Base-by-base conservation (phyloP, 2,329 filamentous ascomycete species). In the Teratosphaeria viscida region DNA sequence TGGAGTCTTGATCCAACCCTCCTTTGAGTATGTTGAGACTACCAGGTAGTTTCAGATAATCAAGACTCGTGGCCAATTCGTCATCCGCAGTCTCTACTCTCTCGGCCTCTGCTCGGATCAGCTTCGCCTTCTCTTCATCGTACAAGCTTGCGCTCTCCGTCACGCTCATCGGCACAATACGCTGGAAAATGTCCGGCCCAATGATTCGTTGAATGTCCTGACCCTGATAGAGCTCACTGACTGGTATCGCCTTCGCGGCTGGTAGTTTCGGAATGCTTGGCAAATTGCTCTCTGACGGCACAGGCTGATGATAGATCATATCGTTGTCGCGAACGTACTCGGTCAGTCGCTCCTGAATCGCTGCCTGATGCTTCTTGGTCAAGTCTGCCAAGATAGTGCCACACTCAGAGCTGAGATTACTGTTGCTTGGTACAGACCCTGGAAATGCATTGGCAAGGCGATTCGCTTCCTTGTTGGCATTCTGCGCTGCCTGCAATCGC, bases 121-220 rank as follows among this genome's bases (percentile, higher is more conserved):
- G 77, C 73, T 99, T 97, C 12, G 94, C 94, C 76, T 99, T 99
- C 73, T 99, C 94, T 74, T 99, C 94, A 64, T 97, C 94, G 72
- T 99, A 99, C 67, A 97, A 77, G 77, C 94, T 97, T 12, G 94
- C 94, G 27, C 90, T 95, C 74, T 99, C 92, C 0, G 94, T 99
- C 1, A 99, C 92, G 2, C 91, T 89, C 77, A 97, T 88, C 0
- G 94, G 94, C 2, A 97, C 90, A 61, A 99, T 96, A 73, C 95
- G 95, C 66, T 94, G 86, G 75, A 99, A 99, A 57, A 99, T 87
- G 70, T 99, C 94, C 0, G 94, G 92, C 0, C 95, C 95, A 43
- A 95, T 97, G 63, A 99, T 97, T 29, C 91, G 84, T 72, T 96
- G 90, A 52, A 99, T 96, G 72, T 99, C 94, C 74, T 97, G 94